phyloP scores from a whole-genome alignment of 805 yeast species.

The Wickerhamomyces strasburgensis region DNA sequence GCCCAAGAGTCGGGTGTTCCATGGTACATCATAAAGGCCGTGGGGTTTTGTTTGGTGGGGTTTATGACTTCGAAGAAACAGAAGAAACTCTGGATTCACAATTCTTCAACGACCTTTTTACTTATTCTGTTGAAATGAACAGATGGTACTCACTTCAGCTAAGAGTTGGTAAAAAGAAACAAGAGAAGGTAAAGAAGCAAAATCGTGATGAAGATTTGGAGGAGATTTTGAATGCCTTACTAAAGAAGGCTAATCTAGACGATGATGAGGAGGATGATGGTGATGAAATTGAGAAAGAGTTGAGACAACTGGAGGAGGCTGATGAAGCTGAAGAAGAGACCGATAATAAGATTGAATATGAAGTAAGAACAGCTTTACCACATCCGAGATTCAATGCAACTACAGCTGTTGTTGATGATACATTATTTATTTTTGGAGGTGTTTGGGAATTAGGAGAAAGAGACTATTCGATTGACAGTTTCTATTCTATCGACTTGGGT shows the following conservation, averaged over 20 bases:
- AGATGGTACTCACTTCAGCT: constrained; percentile 78
- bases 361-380: constrained; percentile 60
- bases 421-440: constrained; percentile 83
- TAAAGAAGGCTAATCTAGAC: constrained; percentile 66
- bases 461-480: constrained; percentile 78
- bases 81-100: constrained; percentile 85
- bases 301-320: constrained; percentile 22
- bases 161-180: constrained; percentile 55
- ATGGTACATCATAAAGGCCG: constrained; percentile 86
- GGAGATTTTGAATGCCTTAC: constrained; percentile 67
- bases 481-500: constrained; percentile 81
- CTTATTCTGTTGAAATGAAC: constrained; percentile 80
- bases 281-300: constrained; percentile 42
- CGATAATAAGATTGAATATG: constrained; percentile 21
- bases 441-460: constrained; percentile 84
- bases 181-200: constrained; percentile 37
- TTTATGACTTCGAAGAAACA: constrained; percentile 89
- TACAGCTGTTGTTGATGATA: constrained; percentile 80
- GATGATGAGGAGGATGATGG: constrained; percentile 40
- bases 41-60: constrained; percentile 94
- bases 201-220: constrained; percentile 65
- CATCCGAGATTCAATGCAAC: constrained; percentile 87
- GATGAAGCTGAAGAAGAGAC: constrained; percentile 8
- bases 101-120: constrained; percentile 74
- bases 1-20: constrained; percentile 92